phyloP scores from a whole-genome alignment of 257 asterid genomes.

The Forsythia viridissima region DNA sequence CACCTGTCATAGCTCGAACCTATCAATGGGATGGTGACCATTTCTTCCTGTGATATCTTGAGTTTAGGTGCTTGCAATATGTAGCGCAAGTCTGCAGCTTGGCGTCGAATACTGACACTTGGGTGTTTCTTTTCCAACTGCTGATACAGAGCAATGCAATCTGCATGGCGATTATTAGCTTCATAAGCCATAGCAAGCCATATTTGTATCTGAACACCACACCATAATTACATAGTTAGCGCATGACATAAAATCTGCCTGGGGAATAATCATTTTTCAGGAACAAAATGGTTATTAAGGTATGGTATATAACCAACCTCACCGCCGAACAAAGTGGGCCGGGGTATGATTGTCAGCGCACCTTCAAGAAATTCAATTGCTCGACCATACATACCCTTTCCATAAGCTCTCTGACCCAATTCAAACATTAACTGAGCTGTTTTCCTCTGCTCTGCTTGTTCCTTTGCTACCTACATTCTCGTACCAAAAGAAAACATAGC shows the following conservation, averaged over 20 bases:
- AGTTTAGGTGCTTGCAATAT: constrained; percentile 96
- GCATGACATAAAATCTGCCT: not conserved
- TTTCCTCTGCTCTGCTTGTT: constrained; percentile 90
- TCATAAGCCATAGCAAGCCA: constrained; percentile 99
- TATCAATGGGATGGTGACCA: constrained; percentile 94
- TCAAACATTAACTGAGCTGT: constrained; percentile 89
- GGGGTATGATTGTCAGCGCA: constrained; percentile 86
- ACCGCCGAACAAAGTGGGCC: constrained; percentile 93
- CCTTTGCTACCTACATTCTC: constrained; percentile 75
- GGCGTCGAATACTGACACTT: constrained; percentile 78
- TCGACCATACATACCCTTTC: constrained; percentile 85
- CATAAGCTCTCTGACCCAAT: constrained; percentile 92
- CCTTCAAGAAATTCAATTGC: constrained; percentile 97
- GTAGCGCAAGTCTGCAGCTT: constrained; percentile 89
- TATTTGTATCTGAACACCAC: constrained; percentile 75
- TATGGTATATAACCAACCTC: constrained; percentile 62
- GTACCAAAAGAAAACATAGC: constrained; percentile 12
- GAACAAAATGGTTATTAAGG: not conserved
- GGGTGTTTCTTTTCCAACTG: constrained; percentile 84
- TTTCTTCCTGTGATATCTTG: constrained; percentile 95
- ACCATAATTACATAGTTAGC: constrained; percentile 6
- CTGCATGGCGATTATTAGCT: constrained; percentile 89
- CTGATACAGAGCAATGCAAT: constrained; percentile 82
- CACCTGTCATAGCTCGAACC: constrained; percentile 97
- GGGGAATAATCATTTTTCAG: not conserved